Evolutionary conservation across 805 yeast genomes (phyloP), one percentile per base, ranked within the genome.

Genomic region (Hanseniaspora taiwanica): DNA sequence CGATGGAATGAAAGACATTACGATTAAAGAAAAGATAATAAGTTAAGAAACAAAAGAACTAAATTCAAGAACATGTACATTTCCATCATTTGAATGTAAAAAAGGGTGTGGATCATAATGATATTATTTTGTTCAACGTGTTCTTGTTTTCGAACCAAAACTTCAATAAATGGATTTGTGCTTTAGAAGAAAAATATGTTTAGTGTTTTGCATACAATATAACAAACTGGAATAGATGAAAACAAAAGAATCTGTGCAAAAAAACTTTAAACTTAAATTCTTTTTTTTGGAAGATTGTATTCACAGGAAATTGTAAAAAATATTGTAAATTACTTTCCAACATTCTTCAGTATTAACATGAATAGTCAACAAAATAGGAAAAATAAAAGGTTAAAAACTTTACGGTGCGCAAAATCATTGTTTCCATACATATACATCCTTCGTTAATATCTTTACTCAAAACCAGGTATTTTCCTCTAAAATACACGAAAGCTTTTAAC

Each of bases 331-430:
- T n/a, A n/a, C n/a, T n/a, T n/a, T n/a, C n/a, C n/a, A n/a, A n/a
- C n/a, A n/a, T n/a, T n/a, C n/a, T n/a, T n/a, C n/a, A n/a, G n/a
- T n/a, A n/a, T n/a, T n/a, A n/a, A n/a, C n/a, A n/a, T n/a, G n/a
- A n/a, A 12, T 23, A 23, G 27, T 12, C 27, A 12, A 7, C 12
- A 23, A 7, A 8, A 8, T 12, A 8, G 12, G 27, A 39, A 35
- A 39, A 12, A 20, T 20, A 9, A 21, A 19, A 21, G 21, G 27
- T 37, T 27, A 37, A 10, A 25, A 37, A 20, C 39, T 37, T 36
- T 37, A 27, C 27, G 27, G 29, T 20, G 31, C 29, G 29, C 27
- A 27, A 12, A n/a, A 4, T 7, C 29, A 6, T 23, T 36, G 27
- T 5, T 32, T 13, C 36, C n/a, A 35, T 31, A 19, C 20, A 27